A percentile compares a stretch with the other conserved stretches of the same genome.
Conservation (phyloP, 345 rosid genomes). For the Litchi chinensis region DNA sequence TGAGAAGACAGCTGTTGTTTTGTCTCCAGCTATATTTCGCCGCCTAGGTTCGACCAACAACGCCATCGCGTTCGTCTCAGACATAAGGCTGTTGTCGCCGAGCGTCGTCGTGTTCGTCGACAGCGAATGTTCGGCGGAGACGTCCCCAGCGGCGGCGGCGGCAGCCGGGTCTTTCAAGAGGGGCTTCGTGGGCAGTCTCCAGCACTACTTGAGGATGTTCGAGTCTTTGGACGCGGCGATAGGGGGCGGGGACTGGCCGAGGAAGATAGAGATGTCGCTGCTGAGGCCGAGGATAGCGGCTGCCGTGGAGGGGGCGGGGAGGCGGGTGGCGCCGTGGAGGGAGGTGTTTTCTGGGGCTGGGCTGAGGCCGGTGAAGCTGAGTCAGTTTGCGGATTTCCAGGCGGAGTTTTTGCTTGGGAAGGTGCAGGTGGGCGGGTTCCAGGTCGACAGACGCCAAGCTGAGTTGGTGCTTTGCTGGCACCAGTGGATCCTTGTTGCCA, state of each 20-base stretch:
- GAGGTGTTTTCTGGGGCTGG: constrained; percentile 75
- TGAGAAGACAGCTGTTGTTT: constrained; percentile 58
- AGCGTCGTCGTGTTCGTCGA: constrained; percentile 71
- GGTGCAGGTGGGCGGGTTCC: constrained; percentile 82
- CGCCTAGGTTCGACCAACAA: constrained; percentile 47
- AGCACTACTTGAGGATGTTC: constrained; percentile 70
- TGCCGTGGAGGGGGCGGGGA: constrained; percentile 59
- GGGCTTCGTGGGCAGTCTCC: constrained; percentile 66
- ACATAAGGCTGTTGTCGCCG: constrained; percentile 59
- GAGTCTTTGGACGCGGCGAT: constrained; percentile 85
- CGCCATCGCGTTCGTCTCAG: constrained; percentile 48
- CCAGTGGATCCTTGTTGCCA: constrained; percentile 74
- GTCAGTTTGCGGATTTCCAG: constrained; percentile 88
- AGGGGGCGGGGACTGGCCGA: constrained; percentile 54
- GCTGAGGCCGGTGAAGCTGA: constrained; percentile 69
- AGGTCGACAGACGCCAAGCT: constrained; percentile 80
- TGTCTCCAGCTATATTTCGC: constrained; percentile 69
- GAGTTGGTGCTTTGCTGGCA: constrained; percentile 97
- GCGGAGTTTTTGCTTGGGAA: constrained; percentile 75
- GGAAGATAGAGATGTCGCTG: constrained; percentile 66
- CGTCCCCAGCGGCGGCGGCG: constrained; percentile 27
- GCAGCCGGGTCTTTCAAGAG: constrained; percentile 62
- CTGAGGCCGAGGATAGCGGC: constrained; percentile 60
- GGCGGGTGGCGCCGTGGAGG: constrained; percentile 61
- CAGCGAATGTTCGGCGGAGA: constrained; percentile 64